Conservation (phyloP, 768 basidiomycete species). For the Cyclocybe cylindracea region DNA sequence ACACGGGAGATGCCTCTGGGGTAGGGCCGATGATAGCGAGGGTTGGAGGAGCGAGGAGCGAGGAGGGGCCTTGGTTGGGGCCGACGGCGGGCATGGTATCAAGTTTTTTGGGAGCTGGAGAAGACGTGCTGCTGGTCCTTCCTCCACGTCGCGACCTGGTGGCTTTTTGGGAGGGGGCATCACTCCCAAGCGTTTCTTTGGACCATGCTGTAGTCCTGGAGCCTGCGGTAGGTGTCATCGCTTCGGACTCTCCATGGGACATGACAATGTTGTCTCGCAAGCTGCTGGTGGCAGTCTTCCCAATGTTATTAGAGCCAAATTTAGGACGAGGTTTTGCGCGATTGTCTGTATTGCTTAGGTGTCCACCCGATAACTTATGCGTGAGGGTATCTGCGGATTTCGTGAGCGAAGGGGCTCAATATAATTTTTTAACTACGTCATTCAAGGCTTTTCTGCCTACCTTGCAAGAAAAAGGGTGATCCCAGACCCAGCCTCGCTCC, state of each 20-base stretch:
- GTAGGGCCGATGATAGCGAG: slow-evolving; percentile 42
- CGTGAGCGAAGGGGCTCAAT: slow-evolving; percentile 1
- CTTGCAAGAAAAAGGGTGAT: slow-evolving; percentile 41
- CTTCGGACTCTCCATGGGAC: slow-evolving; percentile 17
- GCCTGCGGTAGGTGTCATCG: slow-evolving; percentile 16
- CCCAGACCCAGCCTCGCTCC: slow-evolving; percentile 29
- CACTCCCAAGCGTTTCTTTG: slow-evolving; percentile 14
- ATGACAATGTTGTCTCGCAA: slow-evolving; percentile 16
- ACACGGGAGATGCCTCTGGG: slow-evolving; percentile 39
- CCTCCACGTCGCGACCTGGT: slow-evolving; percentile 16
- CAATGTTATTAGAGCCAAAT: slow-evolving; percentile 6
- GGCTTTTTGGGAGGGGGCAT: slow-evolving; percentile 8
- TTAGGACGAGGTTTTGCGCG: slow-evolving; percentile 6
- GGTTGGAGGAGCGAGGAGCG: slow-evolving; percentile 36
- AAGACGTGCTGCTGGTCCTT: slow-evolving; percentile 22
- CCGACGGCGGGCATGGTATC: slow-evolving; percentile 21
- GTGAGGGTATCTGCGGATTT: slow-evolving; percentile 29
- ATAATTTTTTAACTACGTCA: slow-evolving; percentile 2
- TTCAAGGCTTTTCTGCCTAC: slow-evolving; percentile 21
- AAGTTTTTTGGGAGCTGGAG: slow-evolving; percentile 26
- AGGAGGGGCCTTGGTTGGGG: slow-evolving; percentile 25
- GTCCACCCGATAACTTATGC: slow-evolving; percentile 34
- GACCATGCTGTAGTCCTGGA: slow-evolving; percentile 18
- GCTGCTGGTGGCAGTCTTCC: slow-evolving; percentile 9
- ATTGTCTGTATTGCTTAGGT: slow-evolving; percentile 15